Conservation (phyloP, 2,329 filamentous ascomycete species). For the Endoconidiophora laricicola region DNA sequence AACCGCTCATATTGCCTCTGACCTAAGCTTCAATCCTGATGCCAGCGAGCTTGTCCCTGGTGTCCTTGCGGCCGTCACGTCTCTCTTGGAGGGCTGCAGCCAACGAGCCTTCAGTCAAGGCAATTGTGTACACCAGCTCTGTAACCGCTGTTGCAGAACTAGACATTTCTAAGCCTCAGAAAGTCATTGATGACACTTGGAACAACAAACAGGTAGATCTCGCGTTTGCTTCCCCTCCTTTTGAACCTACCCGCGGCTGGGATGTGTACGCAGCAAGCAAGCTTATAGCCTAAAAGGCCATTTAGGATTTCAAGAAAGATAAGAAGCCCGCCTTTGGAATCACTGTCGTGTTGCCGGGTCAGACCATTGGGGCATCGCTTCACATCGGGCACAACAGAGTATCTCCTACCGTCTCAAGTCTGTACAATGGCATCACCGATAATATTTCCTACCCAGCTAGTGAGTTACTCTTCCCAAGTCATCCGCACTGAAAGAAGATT, state of each 20-base stretch:
- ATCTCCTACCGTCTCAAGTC: not conserved
- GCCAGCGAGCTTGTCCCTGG: conserved; percentile 24
- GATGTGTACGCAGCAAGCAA: conserved; percentile 24
- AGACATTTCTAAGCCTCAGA: conserved; percentile 13
- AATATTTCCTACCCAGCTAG: not conserved
- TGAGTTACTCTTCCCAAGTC: not conserved
- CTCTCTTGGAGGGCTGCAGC: conserved; percentile 22
- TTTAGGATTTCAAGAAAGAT: conserved; percentile 23
- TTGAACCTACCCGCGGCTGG: conserved; percentile 16
- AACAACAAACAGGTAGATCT: conserved; percentile 19
- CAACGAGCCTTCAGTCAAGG: conserved; percentile 21
- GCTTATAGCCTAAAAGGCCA: conserved; percentile 19
- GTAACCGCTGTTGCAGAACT: conserved; percentile 14
- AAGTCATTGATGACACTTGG: conserved; percentile 19
- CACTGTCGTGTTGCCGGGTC: not conserved
- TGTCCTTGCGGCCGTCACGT: conserved; percentile 17
- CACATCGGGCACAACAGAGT: not conserved
- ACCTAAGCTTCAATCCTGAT: conserved; percentile 21
- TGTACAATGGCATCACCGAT: not conserved
- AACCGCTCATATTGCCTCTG: conserved; percentile 24
- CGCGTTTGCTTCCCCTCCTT: conserved; percentile 21
- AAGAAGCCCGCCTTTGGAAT: conserved; percentile 18
- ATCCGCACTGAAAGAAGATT: too few relatives aligned
- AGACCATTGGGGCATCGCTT: not conserved
- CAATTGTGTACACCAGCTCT: conserved; percentile 26